Percentiles rank a stretch among this genome's conserved stretches.
Conservation (phyloP, 2,329 filamentous ascomycete species). For the Xylaria sp. region DNA sequence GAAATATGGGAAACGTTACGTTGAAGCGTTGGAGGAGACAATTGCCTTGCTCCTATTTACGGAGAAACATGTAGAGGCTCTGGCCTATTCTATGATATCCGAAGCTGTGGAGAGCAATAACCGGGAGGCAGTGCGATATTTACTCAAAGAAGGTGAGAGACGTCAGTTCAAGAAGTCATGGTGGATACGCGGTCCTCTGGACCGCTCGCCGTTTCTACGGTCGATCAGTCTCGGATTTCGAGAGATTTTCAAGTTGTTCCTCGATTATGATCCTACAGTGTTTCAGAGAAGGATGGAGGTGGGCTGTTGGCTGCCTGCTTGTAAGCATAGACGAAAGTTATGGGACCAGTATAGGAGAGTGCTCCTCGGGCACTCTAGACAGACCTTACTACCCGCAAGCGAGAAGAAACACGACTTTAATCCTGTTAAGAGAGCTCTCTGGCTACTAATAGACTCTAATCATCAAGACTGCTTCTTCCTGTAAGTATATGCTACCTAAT, state of each 20-base stretch:
- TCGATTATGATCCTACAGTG: neutral
- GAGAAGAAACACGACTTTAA: constrained; percentile 1
- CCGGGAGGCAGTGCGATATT: neutral
- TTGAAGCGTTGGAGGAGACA: constrained; percentile 7
- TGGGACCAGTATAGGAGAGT: neutral
- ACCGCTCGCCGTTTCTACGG: constrained; percentile 2
- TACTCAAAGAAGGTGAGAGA: constrained; percentile 5
- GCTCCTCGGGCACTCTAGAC: neutral
- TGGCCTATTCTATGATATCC: constrained; percentile 13
- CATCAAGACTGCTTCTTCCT: constrained; percentile 1
- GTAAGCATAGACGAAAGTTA: neutral
- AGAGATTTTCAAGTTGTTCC: constrained; percentile 7
- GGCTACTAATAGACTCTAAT: neutral
- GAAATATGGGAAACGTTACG: neutral
- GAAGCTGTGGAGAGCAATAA: constrained; percentile 11
- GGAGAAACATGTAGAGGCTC: neutral
- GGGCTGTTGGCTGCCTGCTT: neutral
- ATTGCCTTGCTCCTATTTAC: neutral
- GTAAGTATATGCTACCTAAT: neutral
- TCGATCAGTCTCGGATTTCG: constrained; percentile 11
- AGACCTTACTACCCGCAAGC: neutral
- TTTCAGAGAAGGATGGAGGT: neutral
- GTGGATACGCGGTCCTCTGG: neutral
- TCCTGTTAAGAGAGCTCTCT: neutral
- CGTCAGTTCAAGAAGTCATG: constrained; percentile 1